Percentiles rank a stretch among this genome's conserved stretches.
These are phyloP conservation scores for Cyanidiococcus yangmingshanensis DNA, from an alignment of 23 red algal species.

Conservation along the genomic window DNA sequence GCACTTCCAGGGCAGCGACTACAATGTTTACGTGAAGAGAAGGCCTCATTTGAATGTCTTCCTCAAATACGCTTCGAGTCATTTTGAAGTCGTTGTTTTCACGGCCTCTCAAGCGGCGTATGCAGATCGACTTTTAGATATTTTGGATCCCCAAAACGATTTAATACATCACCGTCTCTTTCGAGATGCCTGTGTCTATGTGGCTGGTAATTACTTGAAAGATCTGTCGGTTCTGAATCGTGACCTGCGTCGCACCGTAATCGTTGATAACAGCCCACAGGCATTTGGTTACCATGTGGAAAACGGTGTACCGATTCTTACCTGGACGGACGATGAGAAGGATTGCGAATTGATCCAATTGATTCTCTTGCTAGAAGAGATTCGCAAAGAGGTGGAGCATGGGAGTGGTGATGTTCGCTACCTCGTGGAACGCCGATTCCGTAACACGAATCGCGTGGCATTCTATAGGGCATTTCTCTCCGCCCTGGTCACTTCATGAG, in stretches of 20 bases:
- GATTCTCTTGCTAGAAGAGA: not conserved
- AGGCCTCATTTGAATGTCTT: constrained; percentile 68
- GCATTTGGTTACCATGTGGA: constrained; percentile 67
- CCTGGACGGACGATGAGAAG: constrained; percentile 56
- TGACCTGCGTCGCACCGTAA: constrained; percentile 63
- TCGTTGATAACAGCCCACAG: constrained; percentile 88
- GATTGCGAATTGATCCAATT: constrained; percentile 38
- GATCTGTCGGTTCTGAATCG: constrained; percentile 71
- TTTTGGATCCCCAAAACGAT: constrained; percentile 40
- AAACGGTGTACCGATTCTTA: constrained; percentile 65
- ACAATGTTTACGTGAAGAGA: constrained; percentile 69
- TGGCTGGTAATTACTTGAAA: constrained; percentile 83
- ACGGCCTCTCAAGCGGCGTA: constrained; percentile 81
- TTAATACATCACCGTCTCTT: constrained; percentile 47
- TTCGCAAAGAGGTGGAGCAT: not conserved
- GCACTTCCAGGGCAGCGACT: constrained; percentile 54
- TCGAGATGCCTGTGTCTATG: constrained; percentile 61
- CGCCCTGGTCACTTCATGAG: not conserved
- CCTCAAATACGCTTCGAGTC: constrained; percentile 37
- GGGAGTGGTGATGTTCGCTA: not conserved
- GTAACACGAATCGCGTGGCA: not conserved
- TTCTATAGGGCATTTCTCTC: not conserved
- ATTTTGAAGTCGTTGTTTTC: constrained; percentile 88
- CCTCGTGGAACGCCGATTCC: not conserved
- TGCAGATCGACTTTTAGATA: constrained; percentile 74